Percentiles rank a stretch among this genome's conserved stretches.
phyloP scores from a whole-genome alignment of 768 basidiomycete genomes.

The Psilocybe sp. region DNA sequence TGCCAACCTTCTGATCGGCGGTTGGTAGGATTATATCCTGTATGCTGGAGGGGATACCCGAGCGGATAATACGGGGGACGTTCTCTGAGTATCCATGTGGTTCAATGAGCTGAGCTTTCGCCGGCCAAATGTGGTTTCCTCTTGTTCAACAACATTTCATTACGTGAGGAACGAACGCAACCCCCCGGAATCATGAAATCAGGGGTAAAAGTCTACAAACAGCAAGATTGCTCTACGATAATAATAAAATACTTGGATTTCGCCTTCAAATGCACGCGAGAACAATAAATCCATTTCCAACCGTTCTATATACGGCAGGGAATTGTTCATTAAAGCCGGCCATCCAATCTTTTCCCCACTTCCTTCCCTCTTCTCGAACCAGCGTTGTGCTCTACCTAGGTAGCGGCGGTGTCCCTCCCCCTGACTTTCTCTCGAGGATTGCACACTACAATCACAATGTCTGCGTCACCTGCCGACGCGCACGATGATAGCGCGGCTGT shows the following conservation, averaged over 20 bases:
- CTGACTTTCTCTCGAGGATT: slow-evolving; percentile 16
- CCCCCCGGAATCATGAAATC: slow-evolving; percentile 60
- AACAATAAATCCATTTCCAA: slow-evolving; percentile 59
- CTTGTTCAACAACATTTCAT: slow-evolving; percentile 31
- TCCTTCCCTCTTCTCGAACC: slow-evolving; percentile 44
- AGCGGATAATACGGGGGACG: slow-evolving; percentile 23
- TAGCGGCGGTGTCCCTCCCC: slow-evolving; percentile 23
- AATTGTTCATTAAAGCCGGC: slow-evolving; percentile 78
- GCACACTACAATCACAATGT: slow-evolving; percentile 44
- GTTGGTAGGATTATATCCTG: slow-evolving; percentile 26
- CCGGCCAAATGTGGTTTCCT: slow-evolving; percentile 34
- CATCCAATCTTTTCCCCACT: slow-evolving; percentile 58
- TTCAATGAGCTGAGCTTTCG: slow-evolving; percentile 21
- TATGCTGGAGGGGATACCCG: slow-evolving; percentile 20
- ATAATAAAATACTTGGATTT: slow-evolving; percentile 57
- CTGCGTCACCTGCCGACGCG: slow-evolving; percentile 51
- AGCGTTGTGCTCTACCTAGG: slow-evolving; percentile 23
- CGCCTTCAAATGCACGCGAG: slow-evolving; percentile 60
- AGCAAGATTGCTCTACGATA: slow-evolving; percentile 49
- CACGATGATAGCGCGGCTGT: slow-evolving; percentile 51
- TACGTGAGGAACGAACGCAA: slow-evolving; percentile 51
- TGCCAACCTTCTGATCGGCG: slow-evolving; percentile 30
- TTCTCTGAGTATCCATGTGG: slow-evolving; percentile 23
- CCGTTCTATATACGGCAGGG: slow-evolving; percentile 69
- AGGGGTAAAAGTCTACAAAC: slow-evolving; percentile 52